Evolutionary conservation across 140 eudicot genomes (phyloP).

Genomic region (Senecio squalidus): DNA sequence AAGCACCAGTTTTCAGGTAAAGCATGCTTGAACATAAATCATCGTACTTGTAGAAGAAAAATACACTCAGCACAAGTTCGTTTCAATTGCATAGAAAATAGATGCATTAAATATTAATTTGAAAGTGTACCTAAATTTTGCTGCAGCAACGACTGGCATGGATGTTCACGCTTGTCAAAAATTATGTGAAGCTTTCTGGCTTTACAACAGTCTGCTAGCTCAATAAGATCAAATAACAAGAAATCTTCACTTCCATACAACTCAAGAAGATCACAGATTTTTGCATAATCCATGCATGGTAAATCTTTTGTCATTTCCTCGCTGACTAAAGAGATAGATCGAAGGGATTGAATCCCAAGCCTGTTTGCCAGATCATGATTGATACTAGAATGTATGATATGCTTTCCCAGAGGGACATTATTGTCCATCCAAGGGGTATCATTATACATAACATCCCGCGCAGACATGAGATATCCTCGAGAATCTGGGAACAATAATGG

Average conservation of each 20-base stretch:
- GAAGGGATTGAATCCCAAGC: constrained; percentile 84
- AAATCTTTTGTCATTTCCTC: constrained; percentile 94
- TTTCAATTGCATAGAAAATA: constrained; percentile 16
- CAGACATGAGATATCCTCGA: constrained; percentile 60
- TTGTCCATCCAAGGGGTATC: constrained; percentile 98
- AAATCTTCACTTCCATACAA: constrained; percentile 59
- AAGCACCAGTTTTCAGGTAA: constrained; percentile 9
- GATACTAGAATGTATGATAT: constrained; percentile 65
- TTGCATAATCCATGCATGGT: constrained; percentile 86
- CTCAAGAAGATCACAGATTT: constrained; percentile 72
- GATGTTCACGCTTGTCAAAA: constrained; percentile 91
- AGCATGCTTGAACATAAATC: not conserved
- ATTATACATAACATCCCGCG: constrained; percentile 77
- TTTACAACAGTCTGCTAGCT: constrained; percentile 97
- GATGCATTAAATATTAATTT: not conserved
- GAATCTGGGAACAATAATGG: constrained; percentile 74
- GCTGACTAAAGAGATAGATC: constrained; percentile 79
- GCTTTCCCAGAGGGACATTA: constrained; percentile 57
- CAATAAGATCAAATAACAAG: constrained; percentile 83
- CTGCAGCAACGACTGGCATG: constrained; percentile 84
- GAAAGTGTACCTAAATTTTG: constrained; percentile 72
- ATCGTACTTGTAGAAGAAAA: not conserved
- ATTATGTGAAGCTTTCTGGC: constrained; percentile 78
- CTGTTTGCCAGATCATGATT: constrained; percentile 76
- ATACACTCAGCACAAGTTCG: constrained; percentile 9